These are phyloP conservation scores for Fomitopsis betulina DNA, from an alignment of 1,284 basidiomycete species.

Conservation along the genomic window DNA sequence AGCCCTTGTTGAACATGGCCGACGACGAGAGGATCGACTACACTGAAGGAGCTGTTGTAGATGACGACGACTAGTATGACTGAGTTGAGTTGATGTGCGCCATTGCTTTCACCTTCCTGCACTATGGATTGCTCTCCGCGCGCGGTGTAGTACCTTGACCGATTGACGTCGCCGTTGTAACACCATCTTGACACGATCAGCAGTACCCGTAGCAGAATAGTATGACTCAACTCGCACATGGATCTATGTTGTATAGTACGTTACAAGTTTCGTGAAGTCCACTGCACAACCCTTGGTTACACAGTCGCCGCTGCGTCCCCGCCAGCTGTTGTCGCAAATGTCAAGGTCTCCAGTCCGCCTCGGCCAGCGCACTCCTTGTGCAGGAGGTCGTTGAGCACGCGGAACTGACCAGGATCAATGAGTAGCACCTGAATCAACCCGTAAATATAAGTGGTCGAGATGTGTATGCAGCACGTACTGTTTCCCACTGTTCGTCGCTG, in stretches of 20 bases:
- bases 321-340: conserved; percentile 47
- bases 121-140: background rate
- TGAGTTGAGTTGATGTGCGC: background rate
- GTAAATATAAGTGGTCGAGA: background rate
- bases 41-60: background rate
- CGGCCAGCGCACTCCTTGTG: conserved; percentile 87
- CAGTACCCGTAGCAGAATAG: background rate
- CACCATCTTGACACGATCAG: background rate
- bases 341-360: conserved; percentile 80
- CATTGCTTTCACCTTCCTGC: too few species aligned
- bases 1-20: conserved; percentile 5
- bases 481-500: conserved; percentile 80
- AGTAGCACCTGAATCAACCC: conserved; percentile 61
- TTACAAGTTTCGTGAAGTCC: background rate
- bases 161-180: background rate
- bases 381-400: conserved; percentile 84
- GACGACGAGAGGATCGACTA: background rate
- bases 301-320: background rate
- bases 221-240: background rate
- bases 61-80: background rate
- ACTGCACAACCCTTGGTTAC: background rate
- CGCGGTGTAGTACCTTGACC: background rate
- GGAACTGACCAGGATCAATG: conserved; percentile 92
- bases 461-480: conserved; percentile 45
- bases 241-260: background rate